A percentile compares a stretch with the other conserved stretches of the same genome.
Conservation (phyloP, 108 stramenopile genomes). For the Asterionellopsis glacialis region DNA sequence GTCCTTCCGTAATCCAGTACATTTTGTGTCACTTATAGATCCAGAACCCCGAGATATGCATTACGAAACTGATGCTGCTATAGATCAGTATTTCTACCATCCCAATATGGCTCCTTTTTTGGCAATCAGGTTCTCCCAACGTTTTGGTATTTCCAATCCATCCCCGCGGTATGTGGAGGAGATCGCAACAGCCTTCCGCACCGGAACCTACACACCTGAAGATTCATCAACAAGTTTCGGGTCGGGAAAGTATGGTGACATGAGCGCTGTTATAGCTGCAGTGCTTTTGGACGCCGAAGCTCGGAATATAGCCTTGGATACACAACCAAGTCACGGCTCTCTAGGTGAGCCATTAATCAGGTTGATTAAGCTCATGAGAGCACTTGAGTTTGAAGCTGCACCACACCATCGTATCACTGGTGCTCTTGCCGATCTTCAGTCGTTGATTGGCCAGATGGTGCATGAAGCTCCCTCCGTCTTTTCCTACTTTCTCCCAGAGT, state of each 20-base stretch:
- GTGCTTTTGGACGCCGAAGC: slow-evolving; percentile 57
- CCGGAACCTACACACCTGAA: slow-evolving; percentile 21
- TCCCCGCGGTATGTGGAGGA: slow-evolving; percentile 48
- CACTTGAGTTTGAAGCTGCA: slow-evolving; percentile 15
- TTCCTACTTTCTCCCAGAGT: slow-evolving; percentile 57
- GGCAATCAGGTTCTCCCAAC: slow-evolving; percentile 34
- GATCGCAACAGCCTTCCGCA: slow-evolving; percentile 48
- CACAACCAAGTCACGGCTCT: slow-evolving; percentile 46
- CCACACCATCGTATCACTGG: not conserved
- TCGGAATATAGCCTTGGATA: slow-evolving; percentile 28
- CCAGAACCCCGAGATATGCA: slow-evolving; percentile 28
- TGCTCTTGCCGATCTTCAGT: slow-evolving; percentile 13
- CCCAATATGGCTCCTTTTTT: slow-evolving; percentile 57
- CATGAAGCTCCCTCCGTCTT: slow-evolving; percentile 50
- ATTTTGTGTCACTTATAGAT: slow-evolving; percentile 26
- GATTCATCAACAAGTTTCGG: slow-evolving; percentile 25
- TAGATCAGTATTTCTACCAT: slow-evolving; percentile 38
- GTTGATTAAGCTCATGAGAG: slow-evolving; percentile 22
- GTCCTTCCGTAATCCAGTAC: slow-evolving; percentile 31
- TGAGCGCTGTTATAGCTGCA: slow-evolving; percentile 51
- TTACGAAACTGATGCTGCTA: slow-evolving; percentile 36
- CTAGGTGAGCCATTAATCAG: slow-evolving; percentile 31
- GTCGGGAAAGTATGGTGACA: slow-evolving; percentile 44
- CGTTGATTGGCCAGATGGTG: slow-evolving; percentile 37
- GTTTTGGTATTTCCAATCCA: slow-evolving; percentile 56